Evolutionary conservation across 768 basidiomycete species (phyloP).

Genomic region (Auricularia auricula-judae): DNA sequence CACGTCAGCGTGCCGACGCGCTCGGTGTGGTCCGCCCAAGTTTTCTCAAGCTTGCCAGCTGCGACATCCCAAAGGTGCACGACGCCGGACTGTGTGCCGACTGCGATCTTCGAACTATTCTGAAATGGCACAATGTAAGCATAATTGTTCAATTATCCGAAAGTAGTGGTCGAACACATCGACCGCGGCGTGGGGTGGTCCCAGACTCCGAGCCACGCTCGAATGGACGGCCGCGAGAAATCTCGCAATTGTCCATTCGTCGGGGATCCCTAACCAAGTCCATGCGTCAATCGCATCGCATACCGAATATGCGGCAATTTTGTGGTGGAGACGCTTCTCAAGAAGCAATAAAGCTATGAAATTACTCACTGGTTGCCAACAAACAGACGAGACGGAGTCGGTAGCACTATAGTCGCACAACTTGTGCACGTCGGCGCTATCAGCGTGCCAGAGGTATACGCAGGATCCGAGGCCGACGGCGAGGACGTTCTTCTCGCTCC

Average conservation of each 20-base stretch:
- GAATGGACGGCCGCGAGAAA: no score
- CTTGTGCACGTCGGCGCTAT: constrained; percentile 85
- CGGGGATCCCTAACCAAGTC: no score
- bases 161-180: no score
- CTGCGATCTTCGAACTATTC: constrained; percentile 76
- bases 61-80: constrained; percentile 91
- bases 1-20: constrained; percentile 92
- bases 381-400: constrained; percentile 77
- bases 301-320: no score
- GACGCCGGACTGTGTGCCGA: constrained; percentile 82
- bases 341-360: background rate
- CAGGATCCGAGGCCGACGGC: constrained; percentile 86
- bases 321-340: no score
- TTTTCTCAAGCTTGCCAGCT: constrained; percentile 61
- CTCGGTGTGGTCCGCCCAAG: constrained; percentile 72
- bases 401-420: constrained; percentile 60
- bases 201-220: no score
- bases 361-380: constrained; percentile 45
- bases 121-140: constrained; percentile 4
- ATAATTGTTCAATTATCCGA: no score
- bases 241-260: no score
- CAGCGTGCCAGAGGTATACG: constrained; percentile 96
- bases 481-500: constrained; percentile 91
- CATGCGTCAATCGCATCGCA: no score
- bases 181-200: no score